Conservation (phyloP, 2,329 filamentous ascomycete species). For the Trichoderma brevicompactum region DNA sequence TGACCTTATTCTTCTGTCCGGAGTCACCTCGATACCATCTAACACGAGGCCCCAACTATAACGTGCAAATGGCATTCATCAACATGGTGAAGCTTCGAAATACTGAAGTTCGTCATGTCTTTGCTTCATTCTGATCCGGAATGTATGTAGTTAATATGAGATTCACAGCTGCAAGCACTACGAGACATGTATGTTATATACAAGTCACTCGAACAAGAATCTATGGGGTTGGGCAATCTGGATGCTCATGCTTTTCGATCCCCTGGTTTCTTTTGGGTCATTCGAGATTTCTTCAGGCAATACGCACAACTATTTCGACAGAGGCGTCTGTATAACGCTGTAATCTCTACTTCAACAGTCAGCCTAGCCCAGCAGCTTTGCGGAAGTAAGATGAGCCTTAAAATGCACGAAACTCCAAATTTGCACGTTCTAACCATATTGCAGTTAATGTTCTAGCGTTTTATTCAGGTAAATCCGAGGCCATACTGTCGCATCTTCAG, state of each 20-base stretch:
- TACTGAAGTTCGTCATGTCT: constrained; percentile 37
- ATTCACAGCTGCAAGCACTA: constrained; percentile 45
- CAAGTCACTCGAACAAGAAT: constrained; percentile 41
- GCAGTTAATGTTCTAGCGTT: constrained; percentile 50
- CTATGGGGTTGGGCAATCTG: constrained; percentile 34
- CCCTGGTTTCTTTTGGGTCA: constrained; percentile 38
- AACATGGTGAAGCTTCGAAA: constrained; percentile 45
- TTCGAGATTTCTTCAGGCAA: constrained; percentile 38
- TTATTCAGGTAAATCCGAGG: constrained; percentile 44
- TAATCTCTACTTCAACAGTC: constrained; percentile 41
- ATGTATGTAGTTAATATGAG: background rate
- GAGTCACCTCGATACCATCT: constrained; percentile 51
- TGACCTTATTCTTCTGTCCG: constrained; percentile 45
- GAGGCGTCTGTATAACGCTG: constrained; percentile 40
- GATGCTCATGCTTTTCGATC: constrained; percentile 34
- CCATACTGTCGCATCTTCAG: too few relatives aligned
- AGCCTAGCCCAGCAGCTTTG: constrained; percentile 43
- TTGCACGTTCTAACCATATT: background rate
- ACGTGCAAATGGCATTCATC: constrained; percentile 44
- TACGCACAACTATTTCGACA: constrained; percentile 38
- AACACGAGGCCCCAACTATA: constrained; percentile 44
- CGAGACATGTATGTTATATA: constrained; percentile 49
- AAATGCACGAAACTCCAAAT: background rate
- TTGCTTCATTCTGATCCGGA: background rate
- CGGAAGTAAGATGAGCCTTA: constrained; percentile 34